Evolutionary conservation across 1,139 yeast genomes (phyloP), one percentile per base, ranked within the genome.

Genomic region (Sugiyamaella castrensis): DNA sequence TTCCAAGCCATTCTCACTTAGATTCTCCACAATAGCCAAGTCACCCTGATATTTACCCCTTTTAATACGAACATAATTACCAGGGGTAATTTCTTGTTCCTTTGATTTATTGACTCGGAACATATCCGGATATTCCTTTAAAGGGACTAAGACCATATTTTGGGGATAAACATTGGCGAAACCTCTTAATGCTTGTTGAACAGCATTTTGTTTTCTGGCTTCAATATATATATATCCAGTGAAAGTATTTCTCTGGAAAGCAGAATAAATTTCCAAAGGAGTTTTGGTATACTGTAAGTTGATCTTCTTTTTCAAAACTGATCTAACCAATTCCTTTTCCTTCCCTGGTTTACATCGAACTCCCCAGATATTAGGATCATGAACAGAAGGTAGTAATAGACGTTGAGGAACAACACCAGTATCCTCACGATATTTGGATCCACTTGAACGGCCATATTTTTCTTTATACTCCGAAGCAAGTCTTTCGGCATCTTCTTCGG

Each of bases 301-400:
- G 52, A 70, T 65, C 67, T 87, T 86, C 71, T 87, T 89, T 64
- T 88, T 89, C 71, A 86, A 76, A 50, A 92, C 72, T 55, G 85
- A 86, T 58, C 91, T 81, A 30, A 94, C 96, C 56, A 91, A 74
- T 49, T 89, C 97, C 67, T 87, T 89, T 70, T 92, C 98, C 60
- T 86, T 82, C 40, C 98, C 98, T 29, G 88, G 91, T 60, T 94
- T 80, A 71, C 95, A 88, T 68, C 97, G 81, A 42, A 92, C 81
- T 62, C 96, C 98, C 85, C 96, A 92, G 62, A 94, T 88, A 50
- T 91, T 83, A 6, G 98, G 98, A 65, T 94, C 98, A 62, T 91
- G 89, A 52, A 92, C 96, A 27, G 97, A 88, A 12, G 98, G 98
- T 71, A 92, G 77, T 59, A 92, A 76, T 60, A 94, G 79, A 63